phyloP scores from a whole-genome alignment of 257 asterid genomes.

The Przewalskia tangutica region DNA sequence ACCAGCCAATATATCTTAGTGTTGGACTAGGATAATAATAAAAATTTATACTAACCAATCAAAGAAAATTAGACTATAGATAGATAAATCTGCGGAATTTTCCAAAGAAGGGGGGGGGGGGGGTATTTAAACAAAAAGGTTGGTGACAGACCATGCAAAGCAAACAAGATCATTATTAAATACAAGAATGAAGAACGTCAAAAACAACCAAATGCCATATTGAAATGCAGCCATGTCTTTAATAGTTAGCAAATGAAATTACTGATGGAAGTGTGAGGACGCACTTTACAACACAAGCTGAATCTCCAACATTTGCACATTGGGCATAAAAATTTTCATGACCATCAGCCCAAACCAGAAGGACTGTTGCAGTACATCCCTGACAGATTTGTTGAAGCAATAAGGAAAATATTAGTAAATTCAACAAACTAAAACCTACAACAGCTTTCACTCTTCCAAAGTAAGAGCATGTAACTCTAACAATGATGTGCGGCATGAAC shows the following conservation, averaged over 20 bases:
- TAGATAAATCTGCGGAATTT: neutral
- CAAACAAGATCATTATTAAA: neutral
- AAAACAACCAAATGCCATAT: neutral
- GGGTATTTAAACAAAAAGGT: neutral
- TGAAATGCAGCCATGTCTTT: neutral
- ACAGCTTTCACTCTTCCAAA: neutral
- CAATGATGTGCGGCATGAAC: neutral
- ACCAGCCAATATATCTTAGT: neutral
- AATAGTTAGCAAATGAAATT: neutral
- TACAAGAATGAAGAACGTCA: neutral
- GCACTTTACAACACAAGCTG: slow-evolving; percentile 84
- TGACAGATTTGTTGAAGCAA: slow-evolving; percentile 34
- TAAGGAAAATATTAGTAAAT: slow-evolving; percentile 2
- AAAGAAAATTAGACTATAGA: neutral
- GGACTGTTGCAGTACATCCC: slow-evolving; percentile 98
- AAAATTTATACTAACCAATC: neutral
- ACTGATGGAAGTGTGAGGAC: slow-evolving; percentile 21
- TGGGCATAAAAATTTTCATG: slow-evolving; percentile 56
- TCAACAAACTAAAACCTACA: neutral
- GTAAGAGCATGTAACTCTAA: neutral
- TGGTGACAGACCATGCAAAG: neutral
- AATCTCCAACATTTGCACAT: slow-evolving; percentile 99
- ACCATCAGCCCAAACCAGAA: slow-evolving; percentile 77
- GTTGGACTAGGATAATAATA: neutral
- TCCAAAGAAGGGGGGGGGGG: neutral